Conservation (phyloP, 176 grass and related monocot species). For the Oryza officinalis region DNA sequence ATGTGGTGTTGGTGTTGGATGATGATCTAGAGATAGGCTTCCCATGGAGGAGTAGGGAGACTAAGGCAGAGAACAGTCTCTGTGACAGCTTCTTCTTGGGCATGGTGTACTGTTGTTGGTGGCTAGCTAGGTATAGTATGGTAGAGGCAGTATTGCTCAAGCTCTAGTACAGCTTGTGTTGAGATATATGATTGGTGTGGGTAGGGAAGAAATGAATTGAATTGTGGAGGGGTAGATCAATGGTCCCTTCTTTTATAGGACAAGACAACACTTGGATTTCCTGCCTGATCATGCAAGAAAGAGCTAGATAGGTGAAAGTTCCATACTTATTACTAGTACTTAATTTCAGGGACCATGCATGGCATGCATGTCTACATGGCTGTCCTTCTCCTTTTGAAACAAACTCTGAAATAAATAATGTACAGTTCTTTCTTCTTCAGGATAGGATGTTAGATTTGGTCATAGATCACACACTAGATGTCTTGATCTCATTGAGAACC, state of each 20-base stretch:
- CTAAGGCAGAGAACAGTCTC: conserved; percentile 37
- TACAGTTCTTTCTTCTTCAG: background rate
- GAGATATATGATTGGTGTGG: background rate
- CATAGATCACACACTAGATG: background rate
- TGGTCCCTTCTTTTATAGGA: background rate
- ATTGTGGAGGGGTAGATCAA: background rate
- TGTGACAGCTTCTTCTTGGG: conserved; percentile 30
- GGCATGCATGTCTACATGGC: background rate
- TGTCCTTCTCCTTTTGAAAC: background rate
- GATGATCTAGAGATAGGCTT: background rate
- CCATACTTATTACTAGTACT: background rate
- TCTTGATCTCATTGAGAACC: background rate
- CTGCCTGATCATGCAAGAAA: background rate
- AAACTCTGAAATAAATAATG: background rate
- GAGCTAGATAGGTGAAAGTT: background rate
- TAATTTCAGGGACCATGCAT: background rate
- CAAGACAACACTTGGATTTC: background rate
- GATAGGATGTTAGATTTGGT: background rate
- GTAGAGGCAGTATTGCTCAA: background rate
- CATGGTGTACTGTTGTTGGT: conserved; percentile 13
- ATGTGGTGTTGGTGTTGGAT: background rate
- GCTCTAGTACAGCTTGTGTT: background rate
- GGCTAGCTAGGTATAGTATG: background rate
- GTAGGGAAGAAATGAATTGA: background rate
- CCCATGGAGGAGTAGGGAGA: conserved; percentile 27